Evolutionary conservation across 148 eudicot genomes (phyloP), one percentile per base, ranked within the genome.

Genomic region (Cornus controversa): DNA sequence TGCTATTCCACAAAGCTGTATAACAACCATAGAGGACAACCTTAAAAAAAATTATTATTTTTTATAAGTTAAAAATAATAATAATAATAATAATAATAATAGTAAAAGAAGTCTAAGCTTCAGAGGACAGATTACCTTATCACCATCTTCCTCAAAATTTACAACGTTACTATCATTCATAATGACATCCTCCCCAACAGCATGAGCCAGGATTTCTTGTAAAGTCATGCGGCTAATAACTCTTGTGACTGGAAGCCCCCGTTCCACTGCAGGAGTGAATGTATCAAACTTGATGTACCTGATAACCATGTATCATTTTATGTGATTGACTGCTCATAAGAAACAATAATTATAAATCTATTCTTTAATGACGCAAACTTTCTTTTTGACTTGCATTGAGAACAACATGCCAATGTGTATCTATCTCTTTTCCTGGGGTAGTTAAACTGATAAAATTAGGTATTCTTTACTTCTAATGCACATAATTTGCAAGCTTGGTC

Each of bases 211-310:
- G 69, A 96, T 92, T 79, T 90, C 90, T 77, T 96, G 99, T 84
- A 96, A 81, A 54, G 93, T 92, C 99, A 93, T 90, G 70, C 99
- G 95, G 66, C 94, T 96, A 58, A 93, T 89, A 62, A 96, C 97
- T 75, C 99, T 83, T 10, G 99, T 93, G 31, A 96, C 99, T 0
- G 99, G 99, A 72, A 96, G 97, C 40, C 98, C 99, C 25, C 92
- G 84, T 75, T 96, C 97, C 47, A 84, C 99, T 78, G 99, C 98
- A 79, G 99, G 99, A 76, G 97, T 93, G 87, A 96, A 96, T 57
- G 99, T 96, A 89, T 96, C 99, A 82, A 96, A 96, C 84, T 96
- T 96, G 90, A 84, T 63, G 79, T 96, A 96, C 99, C 98, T 96
- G 89, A 80, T 81, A 64, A 80, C 64, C 71, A 53, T 62, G 16